Base-by-base conservation (phyloP, 2,329 filamentous ascomycete species). In the Xylariaceae sp. region DNA sequence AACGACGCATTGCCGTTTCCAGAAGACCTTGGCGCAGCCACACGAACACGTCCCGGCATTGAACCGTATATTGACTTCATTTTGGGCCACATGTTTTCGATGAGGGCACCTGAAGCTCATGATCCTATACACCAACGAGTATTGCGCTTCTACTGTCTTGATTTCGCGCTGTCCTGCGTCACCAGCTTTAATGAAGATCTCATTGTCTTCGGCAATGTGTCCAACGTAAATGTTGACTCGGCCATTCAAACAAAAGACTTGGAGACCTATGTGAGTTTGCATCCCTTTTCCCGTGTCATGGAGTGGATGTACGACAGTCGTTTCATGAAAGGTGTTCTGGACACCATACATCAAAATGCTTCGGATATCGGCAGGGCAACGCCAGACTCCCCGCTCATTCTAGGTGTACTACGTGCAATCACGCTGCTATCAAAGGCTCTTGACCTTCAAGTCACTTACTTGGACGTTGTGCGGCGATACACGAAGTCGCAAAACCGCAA, bases 291-390 rank as follows among this genome's bases (percentile, higher is more conserved):
- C 3, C 83, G 95, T 51, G 86, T 95, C 14, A 96, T 97, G 88
- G 94, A 99, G 65, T 97, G 94, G 90, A 82, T 99, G 70, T 96
- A 95, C 69, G 96, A 95, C 64, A 89, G 95, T 62, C 89, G 87
- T 56, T 89, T 96, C 18, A 82, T 95, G 61, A 81, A 81, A 56
- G 82, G 86, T 12, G 71, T 99, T 2, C 92, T 96, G 67, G 78
- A 82, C 49, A 82, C 87, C 11, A 82, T 94, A 30, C 87, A 92
- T 58, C 86, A 95, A 65, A 82, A 92, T 58, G 72, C 86, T 14
- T 75, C 78, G 7, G 84, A 88, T 51, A 80, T 96, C 38, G 82
- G 87, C 53, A 83, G 81, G 58, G 82, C 89, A 11, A 74, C 83
- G 5, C 82, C 86, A 1, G 86, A 90, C 58, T 95, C 92, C 6